These are phyloP conservation scores for Peronosclerospora sorghi DNA, from an alignment of 352 stramenopile genomes.

Conservation along the genomic window DNA sequence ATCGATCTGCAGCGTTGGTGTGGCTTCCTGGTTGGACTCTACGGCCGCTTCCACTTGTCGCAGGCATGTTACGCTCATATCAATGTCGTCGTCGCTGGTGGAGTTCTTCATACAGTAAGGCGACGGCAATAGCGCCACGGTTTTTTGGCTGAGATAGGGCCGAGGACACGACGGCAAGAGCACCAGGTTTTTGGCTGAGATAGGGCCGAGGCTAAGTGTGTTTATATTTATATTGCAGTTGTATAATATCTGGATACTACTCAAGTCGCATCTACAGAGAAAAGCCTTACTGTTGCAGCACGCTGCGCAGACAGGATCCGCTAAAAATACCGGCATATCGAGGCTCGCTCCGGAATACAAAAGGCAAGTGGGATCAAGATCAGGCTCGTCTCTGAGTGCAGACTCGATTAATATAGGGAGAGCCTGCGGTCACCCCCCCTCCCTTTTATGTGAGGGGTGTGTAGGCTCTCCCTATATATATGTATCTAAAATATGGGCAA, in stretches of 20 bases:
- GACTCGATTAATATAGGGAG: too few relatives aligned
- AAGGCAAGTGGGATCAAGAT: too few relatives aligned
- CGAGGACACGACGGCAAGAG: constrained; percentile 17
- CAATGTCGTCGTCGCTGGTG: constrained; percentile 7
- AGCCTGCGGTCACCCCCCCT: too few relatives aligned
- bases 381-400: too few relatives aligned
- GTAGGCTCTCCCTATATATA: too few relatives aligned
- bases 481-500: too few relatives aligned
- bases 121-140: constrained; percentile 20
- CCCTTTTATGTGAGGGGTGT: too few relatives aligned
- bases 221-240: constrained; percentile 11
- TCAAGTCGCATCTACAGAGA: not conserved
- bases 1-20: constrained; percentile 9
- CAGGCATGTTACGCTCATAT: constrained; percentile 17
- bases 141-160: constrained; percentile 19
- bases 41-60: constrained; percentile 3
- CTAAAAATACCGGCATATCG: too few relatives aligned
- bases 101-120: constrained; percentile 22
- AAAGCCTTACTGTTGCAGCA: too few relatives aligned
- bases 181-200: constrained; percentile 18
- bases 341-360: too few relatives aligned
- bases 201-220: not conserved
- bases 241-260: too few relatives aligned
- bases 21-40: constrained; percentile 3
- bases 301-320: too few relatives aligned